Conservation (phyloP, 768 basidiomycete genomes). For the Kwoniella sp. region DNA sequence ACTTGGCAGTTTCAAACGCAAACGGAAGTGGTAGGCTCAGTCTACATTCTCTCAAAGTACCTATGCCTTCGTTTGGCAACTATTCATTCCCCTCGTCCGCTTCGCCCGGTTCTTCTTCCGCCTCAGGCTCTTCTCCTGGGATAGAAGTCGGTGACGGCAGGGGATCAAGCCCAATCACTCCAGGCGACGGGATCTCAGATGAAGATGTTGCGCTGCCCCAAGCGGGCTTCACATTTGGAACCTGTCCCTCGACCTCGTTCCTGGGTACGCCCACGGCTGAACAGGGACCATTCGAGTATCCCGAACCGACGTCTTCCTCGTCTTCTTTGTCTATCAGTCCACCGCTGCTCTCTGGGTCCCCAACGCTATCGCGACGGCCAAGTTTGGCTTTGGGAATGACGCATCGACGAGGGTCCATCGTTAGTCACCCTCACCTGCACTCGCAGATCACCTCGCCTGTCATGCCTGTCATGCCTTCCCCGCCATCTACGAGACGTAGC, state of each 20-base stretch:
- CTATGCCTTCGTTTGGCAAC: constrained; percentile 11
- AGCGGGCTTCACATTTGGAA: constrained; percentile 36
- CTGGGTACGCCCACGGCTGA: constrained; percentile 48
- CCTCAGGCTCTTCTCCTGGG: constrained; percentile 11
- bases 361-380: constrained; percentile 3
- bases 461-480: constrained; percentile 7
- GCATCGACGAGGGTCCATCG: constrained; percentile 18
- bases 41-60: constrained; percentile 8
- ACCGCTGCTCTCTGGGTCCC: not conserved
- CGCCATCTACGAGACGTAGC: constrained; percentile 33
- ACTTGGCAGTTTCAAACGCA: not conserved
- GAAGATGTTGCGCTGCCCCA: constrained; percentile 20
- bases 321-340: constrained; percentile 12
- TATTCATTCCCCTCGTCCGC: constrained; percentile 6
- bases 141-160: not conserved
- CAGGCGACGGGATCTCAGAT: not conserved
- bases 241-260: constrained; percentile 35
- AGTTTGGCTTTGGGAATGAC: constrained; percentile 14
- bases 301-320: constrained; percentile 9
- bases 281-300: constrained; percentile 52
- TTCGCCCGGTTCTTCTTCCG: constrained; percentile 8
- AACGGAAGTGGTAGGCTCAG: not conserved
- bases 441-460: not conserved
- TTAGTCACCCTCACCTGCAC: constrained; percentile 5
- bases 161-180: constrained; percentile 2